Evolutionary conservation across 495 filamentous ascomycete species (phyloP).

Genomic region (Pyrenopolyporus hunteri): DNA sequence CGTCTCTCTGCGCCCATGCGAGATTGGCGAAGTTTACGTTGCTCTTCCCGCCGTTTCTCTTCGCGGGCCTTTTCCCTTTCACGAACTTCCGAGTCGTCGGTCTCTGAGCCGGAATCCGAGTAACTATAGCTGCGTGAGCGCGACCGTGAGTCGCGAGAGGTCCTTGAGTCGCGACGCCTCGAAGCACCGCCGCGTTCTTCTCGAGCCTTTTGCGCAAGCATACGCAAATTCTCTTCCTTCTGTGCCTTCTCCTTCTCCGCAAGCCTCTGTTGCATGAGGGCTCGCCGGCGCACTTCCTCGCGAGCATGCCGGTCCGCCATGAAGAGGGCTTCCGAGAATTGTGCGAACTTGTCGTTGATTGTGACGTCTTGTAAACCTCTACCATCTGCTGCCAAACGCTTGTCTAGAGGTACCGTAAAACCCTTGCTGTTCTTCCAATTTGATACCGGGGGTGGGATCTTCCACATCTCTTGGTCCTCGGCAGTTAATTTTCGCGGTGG

Average conservation of each 20-base stretch:
- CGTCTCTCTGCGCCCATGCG: slow-evolving; percentile 93
- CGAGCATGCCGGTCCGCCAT: slow-evolving; percentile 93
- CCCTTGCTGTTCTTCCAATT: slow-evolving; percentile 99
- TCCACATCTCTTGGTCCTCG: slow-evolving; percentile 97
- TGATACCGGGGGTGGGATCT: slow-evolving; percentile 89
- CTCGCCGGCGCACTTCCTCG: slow-evolving; percentile 91
- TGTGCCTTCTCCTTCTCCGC: slow-evolving; percentile 95
- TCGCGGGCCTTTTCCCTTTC: slow-evolving; percentile 78
- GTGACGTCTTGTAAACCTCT: slow-evolving; percentile 91
- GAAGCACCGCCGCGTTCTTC: slow-evolving; percentile 71
- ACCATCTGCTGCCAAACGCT: slow-evolving; percentile 94
- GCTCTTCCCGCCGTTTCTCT: slow-evolving; percentile 79
- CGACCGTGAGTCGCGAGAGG: slow-evolving; percentile 54
- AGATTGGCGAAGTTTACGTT: slow-evolving; percentile 89
- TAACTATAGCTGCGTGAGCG: slow-evolving; percentile 60
- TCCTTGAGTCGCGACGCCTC: slow-evolving; percentile 57
- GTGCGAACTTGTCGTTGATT: slow-evolving; percentile 98
- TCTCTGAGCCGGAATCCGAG: slow-evolving; percentile 65
- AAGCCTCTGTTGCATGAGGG: slow-evolving; percentile 93
- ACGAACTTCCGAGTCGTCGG: slow-evolving; percentile 69
- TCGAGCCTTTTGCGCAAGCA: slow-evolving; percentile 88
- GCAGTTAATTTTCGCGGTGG: slow-evolving; percentile 94
- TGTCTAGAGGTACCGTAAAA: slow-evolving; percentile 95
- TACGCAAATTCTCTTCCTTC: slow-evolving; percentile 91
- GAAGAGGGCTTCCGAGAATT: slow-evolving; percentile 92